Evolutionary conservation across 805 yeast species (phyloP).

Genomic region (Candida michaelii): DNA sequence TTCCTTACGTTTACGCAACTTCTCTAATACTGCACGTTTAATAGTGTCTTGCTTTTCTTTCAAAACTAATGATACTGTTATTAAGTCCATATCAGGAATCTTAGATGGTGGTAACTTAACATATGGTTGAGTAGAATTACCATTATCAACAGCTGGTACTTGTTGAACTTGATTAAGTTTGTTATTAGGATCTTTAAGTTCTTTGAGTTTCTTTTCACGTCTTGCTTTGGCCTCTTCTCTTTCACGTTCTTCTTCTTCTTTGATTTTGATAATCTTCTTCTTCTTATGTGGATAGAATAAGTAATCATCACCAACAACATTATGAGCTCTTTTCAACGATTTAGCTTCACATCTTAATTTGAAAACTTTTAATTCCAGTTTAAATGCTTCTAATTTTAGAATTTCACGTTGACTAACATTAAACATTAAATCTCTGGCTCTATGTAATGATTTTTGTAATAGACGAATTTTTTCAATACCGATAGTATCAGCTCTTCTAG

Average conservation of each 20-base stretch:
- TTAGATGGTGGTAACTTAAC: slow-evolving; percentile 86
- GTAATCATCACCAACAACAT: slow-evolving; percentile 81
- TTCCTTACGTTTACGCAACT: slow-evolving; percentile 67
- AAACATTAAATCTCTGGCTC: slow-evolving; percentile 68
- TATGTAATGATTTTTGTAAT: slow-evolving; percentile 72
- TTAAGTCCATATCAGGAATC: slow-evolving; percentile 88
- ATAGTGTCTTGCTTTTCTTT: slow-evolving; percentile 76
- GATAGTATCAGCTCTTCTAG: slow-evolving; percentile 89
- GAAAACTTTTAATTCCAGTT: slow-evolving; percentile 66
- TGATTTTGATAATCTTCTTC: slow-evolving; percentile 45
- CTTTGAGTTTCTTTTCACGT: slow-evolving; percentile 23
- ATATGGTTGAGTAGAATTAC: slow-evolving; percentile 61
- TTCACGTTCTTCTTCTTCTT: slow-evolving; percentile 35
- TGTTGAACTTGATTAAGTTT: slow-evolving; percentile 14
- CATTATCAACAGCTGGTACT: slow-evolving; percentile 11
- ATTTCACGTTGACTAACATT: slow-evolving; percentile 75
- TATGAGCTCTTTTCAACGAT: slow-evolving; percentile 68
- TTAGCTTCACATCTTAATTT: slow-evolving; percentile 72
- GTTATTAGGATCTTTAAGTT: slow-evolving; percentile 19
- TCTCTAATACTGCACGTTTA: slow-evolving; percentile 81
- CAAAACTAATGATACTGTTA: slow-evolving; percentile 74
- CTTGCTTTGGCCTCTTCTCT: slow-evolving; percentile 25
- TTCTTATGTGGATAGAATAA: slow-evolving; percentile 76
- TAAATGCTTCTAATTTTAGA: slow-evolving; percentile 57
- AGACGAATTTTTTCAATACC: slow-evolving; percentile 80